phyloP scores from a whole-genome alignment of 768 basidiomycete genomes.

The Tubosaeta brunneosetosa region DNA sequence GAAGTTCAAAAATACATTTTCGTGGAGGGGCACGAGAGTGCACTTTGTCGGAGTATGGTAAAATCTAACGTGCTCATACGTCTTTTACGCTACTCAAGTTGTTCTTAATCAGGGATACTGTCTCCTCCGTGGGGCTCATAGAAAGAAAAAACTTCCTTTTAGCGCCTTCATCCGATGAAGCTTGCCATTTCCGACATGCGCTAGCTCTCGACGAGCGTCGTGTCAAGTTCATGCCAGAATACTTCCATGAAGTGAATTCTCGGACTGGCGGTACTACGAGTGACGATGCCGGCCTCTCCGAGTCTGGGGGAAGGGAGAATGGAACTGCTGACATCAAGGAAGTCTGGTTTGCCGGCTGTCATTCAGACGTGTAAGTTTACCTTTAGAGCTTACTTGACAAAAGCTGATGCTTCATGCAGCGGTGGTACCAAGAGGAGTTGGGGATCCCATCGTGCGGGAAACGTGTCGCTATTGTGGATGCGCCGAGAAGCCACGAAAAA shows the following conservation, averaged over 20 bases:
- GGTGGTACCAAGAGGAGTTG: conserved; percentile 16
- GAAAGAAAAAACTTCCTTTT: conserved; percentile 44
- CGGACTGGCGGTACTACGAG: background rate
- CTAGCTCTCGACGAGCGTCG: conserved; percentile 59
- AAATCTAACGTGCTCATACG: too few species aligned
- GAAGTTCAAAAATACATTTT: too few species aligned
- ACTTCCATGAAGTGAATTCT: conserved; percentile 28
- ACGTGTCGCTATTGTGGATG: conserved; percentile 32
- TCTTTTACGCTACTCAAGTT: too few species aligned
- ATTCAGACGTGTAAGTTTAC: conserved; percentile 31
- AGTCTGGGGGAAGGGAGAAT: background rate
- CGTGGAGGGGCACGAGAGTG: too few species aligned
- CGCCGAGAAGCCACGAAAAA: conserved; percentile 23
- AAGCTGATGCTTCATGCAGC: conserved; percentile 5
- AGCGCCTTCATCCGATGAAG: conserved; percentile 53
- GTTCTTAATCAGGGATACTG: conserved; percentile 51
- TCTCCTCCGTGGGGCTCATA: conserved; percentile 51
- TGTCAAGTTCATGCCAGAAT: conserved; percentile 50
- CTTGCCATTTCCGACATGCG: conserved; percentile 61
- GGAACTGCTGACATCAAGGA: conserved; percentile 39
- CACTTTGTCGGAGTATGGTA: too few species aligned
- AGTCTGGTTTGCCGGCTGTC: conserved; percentile 61
- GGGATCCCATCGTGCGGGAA: conserved; percentile 17
- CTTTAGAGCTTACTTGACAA: background rate
- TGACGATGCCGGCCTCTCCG: background rate